phyloP scores from a whole-genome alignment of 2,329 filamentous ascomycete genomes.

The Venturia pyrina region DNA sequence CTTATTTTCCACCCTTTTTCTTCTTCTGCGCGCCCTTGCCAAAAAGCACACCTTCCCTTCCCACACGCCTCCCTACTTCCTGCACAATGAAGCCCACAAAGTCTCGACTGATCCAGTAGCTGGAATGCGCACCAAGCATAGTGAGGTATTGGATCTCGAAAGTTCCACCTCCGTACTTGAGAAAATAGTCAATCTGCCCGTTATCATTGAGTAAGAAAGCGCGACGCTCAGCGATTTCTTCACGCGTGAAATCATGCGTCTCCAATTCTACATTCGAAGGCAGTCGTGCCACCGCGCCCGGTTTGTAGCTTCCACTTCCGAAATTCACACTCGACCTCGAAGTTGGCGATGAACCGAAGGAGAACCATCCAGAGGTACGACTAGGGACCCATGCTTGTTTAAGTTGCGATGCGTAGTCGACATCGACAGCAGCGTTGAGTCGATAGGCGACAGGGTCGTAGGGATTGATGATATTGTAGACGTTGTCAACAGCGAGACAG shows the following conservation, averaged over 20 bases:
- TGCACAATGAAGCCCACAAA: slow-evolving; percentile 85
- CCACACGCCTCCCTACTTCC: slow-evolving; percentile 69
- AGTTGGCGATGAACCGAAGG: slow-evolving; percentile 19
- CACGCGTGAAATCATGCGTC: slow-evolving; percentile 85
- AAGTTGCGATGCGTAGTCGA: slow-evolving; percentile 64
- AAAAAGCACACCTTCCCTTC: slow-evolving; percentile 47
- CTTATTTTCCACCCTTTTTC: slow-evolving; percentile 18
- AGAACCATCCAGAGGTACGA: slow-evolving; percentile 44
- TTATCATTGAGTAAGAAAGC: slow-evolving; percentile 89
- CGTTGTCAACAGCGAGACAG: slow-evolving; percentile 86
- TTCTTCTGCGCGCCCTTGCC: slow-evolving; percentile 47
- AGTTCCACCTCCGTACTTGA: slow-evolving; percentile 74
- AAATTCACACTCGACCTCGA: slow-evolving; percentile 13
- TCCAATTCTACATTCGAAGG: slow-evolving; percentile 69
- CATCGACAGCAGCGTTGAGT: slow-evolving; percentile 83
- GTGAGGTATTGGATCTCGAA: slow-evolving; percentile 94
- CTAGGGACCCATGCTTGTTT: slow-evolving; percentile 72
- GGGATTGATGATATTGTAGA: slow-evolving; percentile 83
- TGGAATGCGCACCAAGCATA: slow-evolving; percentile 91
- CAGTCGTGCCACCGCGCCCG: slow-evolving; percentile 26
- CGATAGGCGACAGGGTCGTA: slow-evolving; percentile 81
- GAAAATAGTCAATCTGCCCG: slow-evolving; percentile 84
- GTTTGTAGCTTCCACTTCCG: slow-evolving; percentile 15
- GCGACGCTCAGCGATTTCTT: slow-evolving; percentile 85
- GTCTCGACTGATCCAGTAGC: slow-evolving; percentile 82